Percentiles rank a stretch among this genome's conserved stretches.
phyloP scores from a whole-genome alignment of 257 asterid genomes.

The Echites panduratus region DNA sequence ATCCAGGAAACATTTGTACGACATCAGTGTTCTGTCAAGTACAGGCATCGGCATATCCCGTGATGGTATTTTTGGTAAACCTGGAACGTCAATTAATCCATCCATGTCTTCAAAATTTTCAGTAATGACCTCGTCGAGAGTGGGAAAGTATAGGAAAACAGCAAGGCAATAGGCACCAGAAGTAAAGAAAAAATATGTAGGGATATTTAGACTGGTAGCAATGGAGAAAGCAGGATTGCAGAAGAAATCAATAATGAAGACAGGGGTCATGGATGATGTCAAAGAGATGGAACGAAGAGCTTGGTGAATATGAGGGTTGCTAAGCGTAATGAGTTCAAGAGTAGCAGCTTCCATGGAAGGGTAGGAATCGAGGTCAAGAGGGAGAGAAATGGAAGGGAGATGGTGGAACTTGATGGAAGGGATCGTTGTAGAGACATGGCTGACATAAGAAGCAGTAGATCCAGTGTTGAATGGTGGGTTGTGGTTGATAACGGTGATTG shows the following conservation, averaged over 20 bases:
- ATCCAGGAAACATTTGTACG: slow-evolving; percentile 28
- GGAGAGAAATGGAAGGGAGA: slow-evolving; percentile 33
- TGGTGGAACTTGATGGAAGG: slow-evolving; percentile 61
- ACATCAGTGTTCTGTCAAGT: slow-evolving; percentile 26
- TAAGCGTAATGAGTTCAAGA: slow-evolving; percentile 33
- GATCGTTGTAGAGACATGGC: slow-evolving; percentile 36
- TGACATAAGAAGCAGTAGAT: slow-evolving; percentile 45
- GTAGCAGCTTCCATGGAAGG: slow-evolving; percentile 38
- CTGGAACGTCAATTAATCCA: slow-evolving; percentile 31
- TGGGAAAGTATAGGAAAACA: slow-evolving; percentile 24
- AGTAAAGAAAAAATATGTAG: slow-evolving; percentile 43
- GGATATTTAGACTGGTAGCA: slow-evolving; percentile 29
- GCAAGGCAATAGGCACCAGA: slow-evolving; percentile 38
- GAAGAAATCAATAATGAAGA: slow-evolving; percentile 58
- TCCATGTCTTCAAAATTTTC: slow-evolving; percentile 40
- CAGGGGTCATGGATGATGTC: slow-evolving; percentile 22
- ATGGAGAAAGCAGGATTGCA: slow-evolving; percentile 30
- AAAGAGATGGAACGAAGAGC: slow-evolving; percentile 33
- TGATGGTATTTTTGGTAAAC: slow-evolving; percentile 37
- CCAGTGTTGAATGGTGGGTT: slow-evolving; percentile 42
- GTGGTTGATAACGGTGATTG: slow-evolving; percentile 32
- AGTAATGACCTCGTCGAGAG: slow-evolving; percentile 19
- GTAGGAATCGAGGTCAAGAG: slow-evolving; percentile 23
- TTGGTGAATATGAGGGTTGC: slow-evolving; percentile 36
- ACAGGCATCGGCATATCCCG: slow-evolving; percentile 32